Percentiles rank a stretch among this genome's conserved stretches.
These are phyloP conservation scores for Thelephora aurantiotincta DNA, from an alignment of 768 basidiomycete species.

Conservation along the genomic window DNA sequence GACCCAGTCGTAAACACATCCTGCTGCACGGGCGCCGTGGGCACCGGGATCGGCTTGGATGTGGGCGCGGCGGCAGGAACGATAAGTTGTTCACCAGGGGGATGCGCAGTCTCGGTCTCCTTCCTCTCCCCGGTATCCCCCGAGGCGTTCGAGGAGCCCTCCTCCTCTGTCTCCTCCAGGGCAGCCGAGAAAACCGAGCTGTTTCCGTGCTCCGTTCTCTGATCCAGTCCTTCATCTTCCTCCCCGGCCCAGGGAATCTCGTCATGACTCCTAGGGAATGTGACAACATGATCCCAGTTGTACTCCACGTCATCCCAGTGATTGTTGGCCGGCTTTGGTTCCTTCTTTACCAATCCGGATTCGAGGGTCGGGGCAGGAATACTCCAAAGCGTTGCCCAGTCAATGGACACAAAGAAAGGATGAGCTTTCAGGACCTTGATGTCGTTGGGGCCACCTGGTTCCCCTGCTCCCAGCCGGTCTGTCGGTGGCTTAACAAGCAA, in stretches of 20 bases:
- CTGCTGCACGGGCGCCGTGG: conserved; percentile 9
- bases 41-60: conserved; percentile 15
- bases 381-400: conserved; percentile 57
- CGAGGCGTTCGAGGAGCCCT: not conserved
- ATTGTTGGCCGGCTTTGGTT: conserved; percentile 11
- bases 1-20: conserved; percentile 23
- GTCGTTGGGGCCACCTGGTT: conserved; percentile 21
- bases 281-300: conserved; percentile 39
- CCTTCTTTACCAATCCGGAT: conserved; percentile 42
- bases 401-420: conserved; percentile 42
- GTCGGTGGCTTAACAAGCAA: conserved; percentile 62
- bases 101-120: conserved; percentile 7
- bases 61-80: conserved; percentile 5
- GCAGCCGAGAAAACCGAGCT: not conserved
- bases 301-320: conserved; percentile 17
- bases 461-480: conserved; percentile 45
- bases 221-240: conserved; percentile 13
- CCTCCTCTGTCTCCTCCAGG: not conserved
- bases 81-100: conserved; percentile 8
- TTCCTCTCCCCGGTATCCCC: not conserved
- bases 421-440: conserved; percentile 41
- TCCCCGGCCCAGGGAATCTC: conserved; percentile 41
- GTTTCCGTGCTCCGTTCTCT: not conserved
- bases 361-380: conserved; percentile 42
- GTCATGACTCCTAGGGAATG: conserved; percentile 21